phyloP scores from a whole-genome alignment of 2,329 filamentous ascomycete species.

The Penicillium sp. region DNA sequence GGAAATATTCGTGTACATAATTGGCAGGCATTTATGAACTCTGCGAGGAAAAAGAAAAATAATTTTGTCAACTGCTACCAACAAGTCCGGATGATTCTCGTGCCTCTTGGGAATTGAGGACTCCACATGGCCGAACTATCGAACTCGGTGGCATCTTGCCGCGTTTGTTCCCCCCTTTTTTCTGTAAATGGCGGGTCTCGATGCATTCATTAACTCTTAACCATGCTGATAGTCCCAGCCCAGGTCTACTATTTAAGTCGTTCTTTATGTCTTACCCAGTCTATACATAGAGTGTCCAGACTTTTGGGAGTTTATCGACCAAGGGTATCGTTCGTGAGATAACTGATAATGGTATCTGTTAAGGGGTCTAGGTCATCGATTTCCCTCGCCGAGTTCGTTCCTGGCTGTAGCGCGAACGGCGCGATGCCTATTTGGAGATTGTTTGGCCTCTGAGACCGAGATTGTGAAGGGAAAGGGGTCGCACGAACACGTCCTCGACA shows the following conservation, averaged over 20 bases:
- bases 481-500: background rate
- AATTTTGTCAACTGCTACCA: background rate
- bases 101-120: background rate
- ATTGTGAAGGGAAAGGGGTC: background rate
- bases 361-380: background rate
- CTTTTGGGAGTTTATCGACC: background rate
- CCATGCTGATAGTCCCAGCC: too few species aligned
- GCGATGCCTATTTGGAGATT: background rate
- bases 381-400: background rate
- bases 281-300: slow-evolving; percentile 16
- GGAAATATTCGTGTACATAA: background rate
- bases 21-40: background rate
- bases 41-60: background rate
- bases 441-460: background rate
- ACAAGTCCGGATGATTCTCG: background rate
- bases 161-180: slow-evolving; percentile 18
- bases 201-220: background rate
- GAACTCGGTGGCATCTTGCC: slow-evolving; percentile 13
- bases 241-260: background rate
- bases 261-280: background rate
- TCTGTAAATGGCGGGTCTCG: slow-evolving; percentile 16
- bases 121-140: background rate
- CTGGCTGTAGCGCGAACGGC: background rate
- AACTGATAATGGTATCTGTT: background rate
- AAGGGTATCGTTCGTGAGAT: slow-evolving; percentile 4